Evolutionary conservation across 139 green algal species (phyloP).

Genomic region (Axilococcus clingmanii): DNA sequence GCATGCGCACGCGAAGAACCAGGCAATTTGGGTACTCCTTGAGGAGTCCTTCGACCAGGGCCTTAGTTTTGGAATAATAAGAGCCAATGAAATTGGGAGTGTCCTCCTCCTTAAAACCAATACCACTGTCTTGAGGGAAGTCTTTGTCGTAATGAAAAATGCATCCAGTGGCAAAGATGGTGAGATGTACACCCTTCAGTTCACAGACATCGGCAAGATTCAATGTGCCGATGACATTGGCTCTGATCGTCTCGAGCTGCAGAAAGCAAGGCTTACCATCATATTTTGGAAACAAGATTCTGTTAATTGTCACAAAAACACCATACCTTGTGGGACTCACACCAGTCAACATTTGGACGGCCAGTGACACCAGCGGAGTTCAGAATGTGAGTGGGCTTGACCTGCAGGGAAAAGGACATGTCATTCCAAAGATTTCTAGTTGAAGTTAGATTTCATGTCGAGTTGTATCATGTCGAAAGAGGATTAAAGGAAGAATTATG

Average conservation of each 20-base stretch:
- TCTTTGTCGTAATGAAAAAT: slow-evolving; percentile 98
- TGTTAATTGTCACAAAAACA: background rate
- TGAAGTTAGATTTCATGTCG: background rate
- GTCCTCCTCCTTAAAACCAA: slow-evolving; percentile 89
- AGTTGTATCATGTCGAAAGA: background rate
- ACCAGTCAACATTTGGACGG: slow-evolving; percentile 97
- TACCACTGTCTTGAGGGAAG: slow-evolving; percentile 56
- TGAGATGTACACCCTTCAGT: slow-evolving; percentile 75
- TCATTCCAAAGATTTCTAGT: background rate
- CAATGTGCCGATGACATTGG: slow-evolving; percentile 90
- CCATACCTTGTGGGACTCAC: slow-evolving; percentile 85
- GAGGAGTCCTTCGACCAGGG: slow-evolving; percentile 85
- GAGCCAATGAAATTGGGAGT: slow-evolving; percentile 93
- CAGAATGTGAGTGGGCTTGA: slow-evolving; percentile 91
- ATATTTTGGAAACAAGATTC: background rate
- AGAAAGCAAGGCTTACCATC: background rate
- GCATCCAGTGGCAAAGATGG: slow-evolving; percentile 91
- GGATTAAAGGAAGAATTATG: background rate
- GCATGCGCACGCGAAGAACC: slow-evolving; percentile 92
- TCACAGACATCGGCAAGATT: slow-evolving; percentile 79
- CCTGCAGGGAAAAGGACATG: slow-evolving; percentile 23
- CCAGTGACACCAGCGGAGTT: slow-evolving; percentile 92
- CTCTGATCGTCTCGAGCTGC: slow-evolving; percentile 84
- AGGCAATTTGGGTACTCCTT: slow-evolving; percentile 85
- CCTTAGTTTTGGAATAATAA: slow-evolving; percentile 96